Base-by-base conservation (phyloP, 2,329 filamentous ascomycete genomes). In the Celoporthe dispersa region DNA sequence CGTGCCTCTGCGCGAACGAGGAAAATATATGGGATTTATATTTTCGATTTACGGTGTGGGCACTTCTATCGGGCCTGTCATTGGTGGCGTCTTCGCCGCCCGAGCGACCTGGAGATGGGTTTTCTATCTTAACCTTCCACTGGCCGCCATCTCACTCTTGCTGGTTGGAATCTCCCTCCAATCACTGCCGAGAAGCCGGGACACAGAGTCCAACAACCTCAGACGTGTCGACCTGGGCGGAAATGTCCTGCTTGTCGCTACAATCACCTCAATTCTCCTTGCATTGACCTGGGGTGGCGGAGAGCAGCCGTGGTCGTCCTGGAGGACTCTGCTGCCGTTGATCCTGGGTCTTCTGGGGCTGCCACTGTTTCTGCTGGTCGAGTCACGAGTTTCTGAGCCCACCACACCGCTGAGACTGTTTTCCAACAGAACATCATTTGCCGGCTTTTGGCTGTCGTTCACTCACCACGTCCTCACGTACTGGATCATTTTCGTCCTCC, bases 201-300 rank as follows among this genome's bases (percentile, higher is more conserved):
- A 37, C 35, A 5, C 35, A 9, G 5, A 5, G 35, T 3, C 6
- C n/a, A 9, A 28, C 5, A 55, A 2, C 3, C 6, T 53, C 14
- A 35, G 19, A 5, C 68, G 69, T 14, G 65, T 76, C 6, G 75
- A 75, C 67, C 63, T 64, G 19, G 19, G 48, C 1, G 73, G 74
- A 31, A 74, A 72, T 53, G 28, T 35, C 37, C 61, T 76, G 22
- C 68, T 76, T 7, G 51, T 74, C 7, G 63, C 59, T 6, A 25
- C 67, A 1, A 71, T 69, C 8, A 60, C 59, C 2, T 44, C 74
- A 2, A 28, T 75, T 6, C 73, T 77, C 0, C 22, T 72, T 8
- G 71, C 68, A 7, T 60, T 77, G 39, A 73, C 72, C n/a, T 75
- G 69, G 35, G 75, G 70, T 35, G 73, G 73, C 14, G 55, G 55